phyloP scores from a whole-genome alignment of 164 flowering plant genomes.

The Santalum album region DNA sequence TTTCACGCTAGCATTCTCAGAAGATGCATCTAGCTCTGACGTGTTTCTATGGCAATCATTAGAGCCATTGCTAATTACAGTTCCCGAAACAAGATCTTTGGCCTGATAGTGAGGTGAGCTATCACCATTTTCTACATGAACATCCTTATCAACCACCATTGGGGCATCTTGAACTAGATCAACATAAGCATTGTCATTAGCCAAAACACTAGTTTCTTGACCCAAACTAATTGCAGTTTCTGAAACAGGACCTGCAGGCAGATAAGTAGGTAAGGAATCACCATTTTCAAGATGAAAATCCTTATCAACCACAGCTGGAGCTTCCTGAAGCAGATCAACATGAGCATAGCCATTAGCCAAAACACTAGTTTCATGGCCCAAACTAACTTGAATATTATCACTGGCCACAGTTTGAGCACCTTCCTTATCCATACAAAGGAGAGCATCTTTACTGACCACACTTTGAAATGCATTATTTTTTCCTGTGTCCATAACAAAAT shows the following conservation, averaged over 20 bases:
- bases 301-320: background rate
- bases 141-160: background rate
- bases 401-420: background rate
- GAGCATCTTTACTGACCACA: background rate
- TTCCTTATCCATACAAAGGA: background rate
- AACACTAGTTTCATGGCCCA: background rate
- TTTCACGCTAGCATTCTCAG: background rate
- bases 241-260: background rate
- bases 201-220: background rate
- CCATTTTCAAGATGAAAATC: background rate
- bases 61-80: background rate
- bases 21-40: background rate
- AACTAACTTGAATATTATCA: background rate
- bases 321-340: background rate
- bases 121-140: background rate
- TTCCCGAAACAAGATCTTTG: background rate
- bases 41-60: background rate
- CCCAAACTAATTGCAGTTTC: background rate
- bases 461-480: background rate
- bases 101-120: too few relatives aligned
- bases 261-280: too few relatives aligned
- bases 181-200: background rate
- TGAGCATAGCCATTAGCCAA: background rate
- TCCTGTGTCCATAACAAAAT: background rate
- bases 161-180: background rate